phyloP scores from a whole-genome alignment of 148 eudicot species.

The Fallopia convolvulus region DNA sequence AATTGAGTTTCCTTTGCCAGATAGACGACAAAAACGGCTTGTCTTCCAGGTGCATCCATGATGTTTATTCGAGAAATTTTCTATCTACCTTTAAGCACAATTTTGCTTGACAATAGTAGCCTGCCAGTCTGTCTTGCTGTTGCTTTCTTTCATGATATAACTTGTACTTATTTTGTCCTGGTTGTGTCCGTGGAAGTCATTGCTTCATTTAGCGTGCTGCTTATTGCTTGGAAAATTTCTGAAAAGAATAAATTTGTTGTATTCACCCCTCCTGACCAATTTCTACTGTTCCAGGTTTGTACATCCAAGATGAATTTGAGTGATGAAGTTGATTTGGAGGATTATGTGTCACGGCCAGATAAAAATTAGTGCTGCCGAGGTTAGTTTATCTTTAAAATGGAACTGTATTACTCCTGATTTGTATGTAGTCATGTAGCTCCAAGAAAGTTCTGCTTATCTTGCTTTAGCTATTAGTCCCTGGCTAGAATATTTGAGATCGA shows the following conservation, averaged over 20 bases:
- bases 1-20: slow-evolving; percentile 88
- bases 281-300: slow-evolving; percentile 49
- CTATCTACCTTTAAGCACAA: neutral
- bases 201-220: neutral
- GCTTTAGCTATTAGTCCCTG: neutral
- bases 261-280: neutral
- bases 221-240: neutral
- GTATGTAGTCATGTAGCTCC: neutral
- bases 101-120: neutral
- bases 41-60: slow-evolving; percentile 58
- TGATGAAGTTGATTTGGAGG: slow-evolving; percentile 91
- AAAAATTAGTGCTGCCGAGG: slow-evolving; percentile 96
- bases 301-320: slow-evolving; percentile 86
- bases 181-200: slow-evolving; percentile 7
- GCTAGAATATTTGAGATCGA: neutral
- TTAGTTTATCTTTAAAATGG: slow-evolving; percentile 20
- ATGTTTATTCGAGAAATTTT: slow-evolving; percentile 4
- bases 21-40: slow-evolving; percentile 88
- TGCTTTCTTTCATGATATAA: neutral
- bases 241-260: neutral
- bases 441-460: neutral
- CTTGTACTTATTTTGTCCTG: neutral
- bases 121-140: neutral
- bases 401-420: neutral
- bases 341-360: slow-evolving; percentile 84